phyloP scores from a whole-genome alignment of 2,329 filamentous ascomycete species.

The Hymenoscyphus scutula region DNA sequence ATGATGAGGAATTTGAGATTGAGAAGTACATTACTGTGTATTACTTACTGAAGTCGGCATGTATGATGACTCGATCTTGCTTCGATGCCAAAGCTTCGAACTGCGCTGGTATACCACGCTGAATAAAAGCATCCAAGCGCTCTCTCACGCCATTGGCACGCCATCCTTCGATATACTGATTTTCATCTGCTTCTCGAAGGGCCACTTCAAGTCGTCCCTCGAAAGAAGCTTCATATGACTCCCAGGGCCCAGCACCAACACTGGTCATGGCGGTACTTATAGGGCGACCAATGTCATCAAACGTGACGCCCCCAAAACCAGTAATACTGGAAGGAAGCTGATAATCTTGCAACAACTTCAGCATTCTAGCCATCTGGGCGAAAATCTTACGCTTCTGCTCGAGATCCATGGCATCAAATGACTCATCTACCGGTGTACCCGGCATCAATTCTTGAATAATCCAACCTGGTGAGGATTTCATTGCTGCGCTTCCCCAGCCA shows the following conservation, averaged over 20 bases:
- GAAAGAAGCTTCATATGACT: constrained; percentile 33
- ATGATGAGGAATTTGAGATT: not conserved
- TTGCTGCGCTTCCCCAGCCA: constrained; percentile 32
- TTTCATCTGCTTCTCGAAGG: constrained; percentile 32
- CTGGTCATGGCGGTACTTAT: constrained; percentile 37
- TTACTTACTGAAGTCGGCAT: not conserved
- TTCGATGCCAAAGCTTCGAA: constrained; percentile 19
- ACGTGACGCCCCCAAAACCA: constrained; percentile 36
- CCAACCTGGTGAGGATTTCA: constrained; percentile 28
- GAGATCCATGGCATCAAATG: constrained; percentile 28
- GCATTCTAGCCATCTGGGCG: constrained; percentile 34
- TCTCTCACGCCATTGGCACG: constrained; percentile 32
- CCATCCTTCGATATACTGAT: constrained; percentile 35
- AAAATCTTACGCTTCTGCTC: constrained; percentile 33
- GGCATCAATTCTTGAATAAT: constrained; percentile 38
- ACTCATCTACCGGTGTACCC: constrained; percentile 28
- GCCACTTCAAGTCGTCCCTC: constrained; percentile 29
- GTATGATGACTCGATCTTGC: not conserved
- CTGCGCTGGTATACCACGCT: constrained; percentile 27
- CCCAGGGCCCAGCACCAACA: constrained; percentile 36
- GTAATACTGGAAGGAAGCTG: constrained; percentile 35
- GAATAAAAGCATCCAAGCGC: constrained; percentile 34
- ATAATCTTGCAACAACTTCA: constrained; percentile 37
- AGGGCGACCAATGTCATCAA: constrained; percentile 34
- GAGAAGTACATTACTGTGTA: not conserved